Evolutionary conservation across 345 rosid genomes (phyloP), one percentile per base, ranked within the genome.

Genomic region (Melastoma malabathricum): DNA sequence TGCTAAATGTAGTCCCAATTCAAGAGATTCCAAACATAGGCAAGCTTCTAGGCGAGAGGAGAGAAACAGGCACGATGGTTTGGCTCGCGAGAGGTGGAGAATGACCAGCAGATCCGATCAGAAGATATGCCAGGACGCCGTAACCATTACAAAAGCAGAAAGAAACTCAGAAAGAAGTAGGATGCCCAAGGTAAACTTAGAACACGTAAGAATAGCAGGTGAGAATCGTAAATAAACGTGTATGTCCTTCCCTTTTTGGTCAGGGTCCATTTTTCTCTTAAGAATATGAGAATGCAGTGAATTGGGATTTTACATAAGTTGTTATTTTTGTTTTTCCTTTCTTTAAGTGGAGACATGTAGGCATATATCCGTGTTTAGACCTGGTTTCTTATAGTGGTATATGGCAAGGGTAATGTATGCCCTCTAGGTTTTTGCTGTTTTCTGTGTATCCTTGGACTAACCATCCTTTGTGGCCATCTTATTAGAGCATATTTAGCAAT

Each of bases 81-180:
- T 15, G 20, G 51, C 50, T 55, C 64, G 31, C 55, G 71, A 69
- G 50, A 64, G 77, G 62, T 69, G 75, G 81, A 69, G 45, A 62
- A 76, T 69, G 81, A 52, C 41, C 17, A 51, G 66, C 47, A 59
- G 65, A 18, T 52, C 60, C 19, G 64, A 59, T 18, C n/a, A n/a
- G 62, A 56, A 55, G 48, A 67, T 22, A 17, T 10, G 50, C 56
- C 43, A 17, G 74, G 66, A 34, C 62, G 56, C 20, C 15, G 34
- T 47, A 47, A n/a, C 20, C 57, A 34, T 54, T 14, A 48, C 58
- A 65, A 60, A 44, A 15, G 55, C 53, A 66, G 59, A 59, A 69
- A 46, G 50, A 60, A 16, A 47, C 56, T 34, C 53, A 62, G 19
- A 34, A 47, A 46, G 48, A 56, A 46, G 43, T 34, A 12, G 15